Evolutionary conservation across 2,329 filamentous ascomycete genomes (phyloP).

Genomic region (Cercospora sojina): DNA sequence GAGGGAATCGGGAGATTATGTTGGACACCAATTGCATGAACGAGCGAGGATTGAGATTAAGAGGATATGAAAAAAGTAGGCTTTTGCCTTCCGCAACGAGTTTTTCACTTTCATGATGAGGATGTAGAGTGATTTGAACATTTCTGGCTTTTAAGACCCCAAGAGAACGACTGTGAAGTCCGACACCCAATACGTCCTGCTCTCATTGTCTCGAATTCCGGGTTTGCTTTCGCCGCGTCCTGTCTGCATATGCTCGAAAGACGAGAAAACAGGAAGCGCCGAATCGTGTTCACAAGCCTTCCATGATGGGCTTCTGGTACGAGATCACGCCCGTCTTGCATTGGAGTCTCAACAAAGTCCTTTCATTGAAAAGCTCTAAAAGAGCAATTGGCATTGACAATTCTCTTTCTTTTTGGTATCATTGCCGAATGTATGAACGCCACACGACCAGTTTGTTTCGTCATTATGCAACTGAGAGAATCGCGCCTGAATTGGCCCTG

Average conservation of each 20-base stretch:
- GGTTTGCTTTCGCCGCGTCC: too few relatives aligned
- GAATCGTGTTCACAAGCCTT: too few relatives aligned
- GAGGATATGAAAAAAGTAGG: conserved; percentile 57
- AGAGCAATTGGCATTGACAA: not conserved
- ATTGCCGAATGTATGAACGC: not conserved
- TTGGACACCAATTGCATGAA: conserved; percentile 76
- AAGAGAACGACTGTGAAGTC: not conserved
- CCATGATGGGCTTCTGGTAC: too few relatives aligned
- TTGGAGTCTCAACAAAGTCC: too few relatives aligned
- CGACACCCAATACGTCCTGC: not conserved
- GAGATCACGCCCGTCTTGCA: too few relatives aligned
- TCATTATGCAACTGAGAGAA: not conserved
- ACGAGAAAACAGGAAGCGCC: too few relatives aligned
- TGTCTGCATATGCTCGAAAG: too few relatives aligned
- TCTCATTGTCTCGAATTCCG: too few relatives aligned
- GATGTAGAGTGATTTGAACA: not conserved
- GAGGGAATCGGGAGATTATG: conserved; percentile 54
- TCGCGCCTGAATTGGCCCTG: not conserved
- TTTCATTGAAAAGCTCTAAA: not conserved
- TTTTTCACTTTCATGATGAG: not conserved
- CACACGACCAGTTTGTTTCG: too few relatives aligned
- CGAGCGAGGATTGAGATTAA: conserved; percentile 84
- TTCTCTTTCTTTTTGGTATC: not conserved
- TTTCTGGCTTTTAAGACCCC: not conserved
- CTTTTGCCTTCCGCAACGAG: not conserved